These are phyloP conservation scores for Annulohypoxylon bovei DNA, from an alignment of 495 filamentous ascomycete species.

Conservation along the genomic window DNA sequence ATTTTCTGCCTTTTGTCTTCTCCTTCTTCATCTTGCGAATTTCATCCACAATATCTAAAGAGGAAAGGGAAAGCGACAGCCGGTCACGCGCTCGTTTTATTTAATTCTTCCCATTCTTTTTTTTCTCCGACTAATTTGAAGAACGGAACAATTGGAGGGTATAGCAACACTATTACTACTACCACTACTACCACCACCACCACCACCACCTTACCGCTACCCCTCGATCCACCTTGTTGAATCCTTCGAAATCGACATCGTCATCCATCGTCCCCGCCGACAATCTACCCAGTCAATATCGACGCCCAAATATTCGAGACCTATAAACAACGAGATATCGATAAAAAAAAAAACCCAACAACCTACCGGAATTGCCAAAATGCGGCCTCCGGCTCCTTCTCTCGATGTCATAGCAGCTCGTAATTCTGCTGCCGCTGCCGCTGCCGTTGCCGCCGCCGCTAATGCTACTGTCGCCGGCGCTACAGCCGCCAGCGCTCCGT, in stretches of 20 bases:
- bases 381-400: slow-evolving; percentile 50
- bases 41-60: neutral
- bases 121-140: neutral
- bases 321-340: neutral
- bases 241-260: slow-evolving; percentile 21
- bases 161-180: neutral
- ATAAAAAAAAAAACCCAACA: neutral
- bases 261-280: slow-evolving; percentile 15
- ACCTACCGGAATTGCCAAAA: slow-evolving; percentile 16
- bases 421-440: slow-evolving; percentile 29
- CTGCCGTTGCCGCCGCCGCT: slow-evolving; percentile 11
- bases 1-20: neutral
- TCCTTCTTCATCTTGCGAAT: slow-evolving; percentile 11
- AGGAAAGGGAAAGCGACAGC: slow-evolving; percentile 2
- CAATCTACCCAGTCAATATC: neutral
- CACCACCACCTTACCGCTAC: slow-evolving; percentile 12
- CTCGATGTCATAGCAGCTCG: slow-evolving; percentile 58
- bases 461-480: neutral
- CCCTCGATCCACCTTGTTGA: slow-evolving; percentile 23
- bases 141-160: neutral
- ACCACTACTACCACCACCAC: neutral
- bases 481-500: slow-evolving; percentile 9
- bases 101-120: neutral
- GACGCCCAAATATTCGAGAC: neutral
- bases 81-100: slow-evolving; percentile 5